phyloP scores from a whole-genome alignment of 2,329 filamentous ascomycete species.

The Neospermospora avenae region DNA sequence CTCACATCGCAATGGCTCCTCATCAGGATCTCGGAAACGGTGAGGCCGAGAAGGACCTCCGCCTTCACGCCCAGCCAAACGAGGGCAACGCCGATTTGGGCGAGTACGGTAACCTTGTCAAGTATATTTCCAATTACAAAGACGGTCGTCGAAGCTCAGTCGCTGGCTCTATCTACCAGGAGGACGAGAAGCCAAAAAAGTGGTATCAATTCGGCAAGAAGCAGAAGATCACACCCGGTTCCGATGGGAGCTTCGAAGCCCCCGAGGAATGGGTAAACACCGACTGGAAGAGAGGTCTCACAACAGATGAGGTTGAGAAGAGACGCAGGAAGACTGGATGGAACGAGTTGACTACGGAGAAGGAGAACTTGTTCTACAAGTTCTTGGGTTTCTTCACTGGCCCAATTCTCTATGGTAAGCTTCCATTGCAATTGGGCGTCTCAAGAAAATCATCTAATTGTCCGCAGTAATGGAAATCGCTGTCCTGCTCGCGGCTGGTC shows the following conservation, averaged over 20 bases:
- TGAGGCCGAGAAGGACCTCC: constrained; percentile 25
- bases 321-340: constrained; percentile 65
- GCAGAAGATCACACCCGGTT: constrained; percentile 35
- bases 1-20: constrained; percentile 21
- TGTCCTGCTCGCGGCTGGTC: constrained; percentile 69
- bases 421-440: not conserved
- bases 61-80: constrained; percentile 5
- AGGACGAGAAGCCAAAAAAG: constrained; percentile 43
- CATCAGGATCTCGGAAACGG: constrained; percentile 27
- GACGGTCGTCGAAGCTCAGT: constrained; percentile 51
- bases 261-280: constrained; percentile 69
- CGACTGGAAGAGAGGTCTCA: constrained; percentile 63
- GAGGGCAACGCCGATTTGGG: constrained; percentile 39
- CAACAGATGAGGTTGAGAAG: constrained; percentile 54
- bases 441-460: not conserved
- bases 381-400: constrained; percentile 74
- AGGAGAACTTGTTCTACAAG: constrained; percentile 72
- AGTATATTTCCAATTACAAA: constrained; percentile 65
- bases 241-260: constrained; percentile 35
- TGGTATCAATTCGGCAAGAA: constrained; percentile 56
- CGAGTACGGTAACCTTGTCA: constrained; percentile 63
- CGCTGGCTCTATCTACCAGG: constrained; percentile 39
- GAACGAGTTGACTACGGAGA: constrained; percentile 71
- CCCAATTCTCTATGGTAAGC: constrained; percentile 72
- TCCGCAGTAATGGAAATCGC: constrained; percentile 69